Evolutionary conservation across 2,329 filamentous ascomycete species (phyloP).

Genomic region (Herpotrichia juniperi): DNA sequence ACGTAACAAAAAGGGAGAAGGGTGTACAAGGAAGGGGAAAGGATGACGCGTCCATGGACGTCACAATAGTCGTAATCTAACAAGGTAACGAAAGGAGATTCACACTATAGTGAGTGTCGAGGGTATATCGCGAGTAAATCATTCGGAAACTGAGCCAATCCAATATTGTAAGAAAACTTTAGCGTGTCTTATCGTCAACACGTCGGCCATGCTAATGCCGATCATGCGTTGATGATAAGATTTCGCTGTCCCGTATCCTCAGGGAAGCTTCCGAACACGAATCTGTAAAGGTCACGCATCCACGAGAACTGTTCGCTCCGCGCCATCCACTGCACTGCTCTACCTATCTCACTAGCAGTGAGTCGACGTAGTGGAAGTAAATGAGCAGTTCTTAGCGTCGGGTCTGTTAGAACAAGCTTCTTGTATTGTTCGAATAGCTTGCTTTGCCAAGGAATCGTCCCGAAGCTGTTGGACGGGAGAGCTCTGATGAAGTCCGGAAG

Average conservation of each 20-base stretch:
- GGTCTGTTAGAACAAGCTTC: conserved; percentile 76
- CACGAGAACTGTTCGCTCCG: conserved; percentile 76
- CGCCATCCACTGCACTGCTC: conserved; percentile 78
- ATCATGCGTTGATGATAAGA: conserved; percentile 60
- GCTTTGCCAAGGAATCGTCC: conserved; percentile 71
- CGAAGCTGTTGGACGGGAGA: conserved; percentile 79
- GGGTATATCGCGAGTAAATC: conserved; percentile 36
- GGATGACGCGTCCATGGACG: neutral
- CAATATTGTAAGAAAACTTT: conserved; percentile 8
- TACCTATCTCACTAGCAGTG: conserved; percentile 76
- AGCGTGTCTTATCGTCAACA: neutral
- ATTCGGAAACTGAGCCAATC: conserved; percentile 13
- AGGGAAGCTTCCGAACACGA: conserved; percentile 83
- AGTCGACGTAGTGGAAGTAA: conserved; percentile 65
- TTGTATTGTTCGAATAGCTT: conserved; percentile 80
- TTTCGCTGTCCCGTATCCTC: conserved; percentile 77
- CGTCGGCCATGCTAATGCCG: neutral
- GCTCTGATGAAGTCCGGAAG: conserved; percentile 78
- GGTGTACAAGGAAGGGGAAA: neutral
- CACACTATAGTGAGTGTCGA: conserved; percentile 31
- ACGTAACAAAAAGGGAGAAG: neutral
- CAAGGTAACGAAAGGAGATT: conserved; percentile 5
- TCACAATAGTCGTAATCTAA: neutral
- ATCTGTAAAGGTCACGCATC: conserved; percentile 78
- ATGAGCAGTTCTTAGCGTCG: conserved; percentile 60